These are phyloP conservation scores for Dissophora ornata DNA, from an alignment of 192 early-diverging fungal genomes.

Conservation along the genomic window DNA sequence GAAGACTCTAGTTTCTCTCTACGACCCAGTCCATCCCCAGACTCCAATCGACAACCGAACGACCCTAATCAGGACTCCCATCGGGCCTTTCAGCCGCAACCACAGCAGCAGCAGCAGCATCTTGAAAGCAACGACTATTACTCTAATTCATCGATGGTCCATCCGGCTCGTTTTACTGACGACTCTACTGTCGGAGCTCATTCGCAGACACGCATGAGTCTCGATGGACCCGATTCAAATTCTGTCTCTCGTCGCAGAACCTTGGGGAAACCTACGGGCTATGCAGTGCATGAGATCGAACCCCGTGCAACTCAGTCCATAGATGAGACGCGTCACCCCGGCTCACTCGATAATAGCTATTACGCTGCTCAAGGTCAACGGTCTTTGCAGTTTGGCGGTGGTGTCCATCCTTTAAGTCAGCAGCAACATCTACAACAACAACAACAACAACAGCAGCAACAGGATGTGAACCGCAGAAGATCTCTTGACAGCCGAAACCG, in stretches of 20 bases:
- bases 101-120: conserved; percentile 3
- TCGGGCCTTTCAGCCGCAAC: conserved; percentile 10
- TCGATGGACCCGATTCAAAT: conserved; percentile 13
- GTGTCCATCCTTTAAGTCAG: not conserved
- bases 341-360: not conserved
- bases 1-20: conserved; percentile 13
- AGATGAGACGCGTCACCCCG: conserved; percentile 40
- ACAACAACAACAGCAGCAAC: conserved; percentile 20
- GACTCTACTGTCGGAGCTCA: conserved; percentile 16
- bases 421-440: conserved; percentile 24
- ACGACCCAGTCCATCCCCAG: conserved; percentile 34
- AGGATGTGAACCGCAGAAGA: conserved; percentile 15
- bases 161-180: conserved; percentile 7
- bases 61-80: conserved; percentile 16
- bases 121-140: not conserved
- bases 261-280: conserved; percentile 15
- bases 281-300: conserved; percentile 7
- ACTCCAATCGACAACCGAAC: conserved; percentile 31
- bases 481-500: conserved; percentile 30
- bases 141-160: not conserved
- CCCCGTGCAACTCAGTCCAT: conserved; percentile 31
- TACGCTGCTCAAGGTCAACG: conserved; percentile 16
- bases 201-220: conserved; percentile 23
- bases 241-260: conserved; percentile 26
- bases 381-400: conserved; percentile 13